A percentile compares a stretch with the other conserved stretches of the same genome.
phyloP scores from a whole-genome alignment of 2,329 filamentous ascomycete species.

The Ceratocystis huliohia region DNA sequence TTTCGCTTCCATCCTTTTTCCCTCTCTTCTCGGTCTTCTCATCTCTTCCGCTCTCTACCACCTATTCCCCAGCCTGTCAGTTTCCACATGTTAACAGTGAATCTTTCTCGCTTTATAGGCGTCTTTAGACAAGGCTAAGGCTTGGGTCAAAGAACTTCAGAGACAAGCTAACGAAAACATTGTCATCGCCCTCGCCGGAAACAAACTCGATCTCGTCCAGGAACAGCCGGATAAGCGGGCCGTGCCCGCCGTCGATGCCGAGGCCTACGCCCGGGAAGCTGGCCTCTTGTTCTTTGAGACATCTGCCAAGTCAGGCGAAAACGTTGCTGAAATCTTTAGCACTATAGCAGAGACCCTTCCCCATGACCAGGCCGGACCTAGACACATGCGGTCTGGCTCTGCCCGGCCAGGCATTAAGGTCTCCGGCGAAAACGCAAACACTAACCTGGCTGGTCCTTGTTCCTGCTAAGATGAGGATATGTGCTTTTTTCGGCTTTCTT shows the following conservation, averaged over 20 bases:
- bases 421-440: conserved; percentile 44
- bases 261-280: conserved; percentile 88
- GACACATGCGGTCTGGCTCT: conserved; percentile 60
- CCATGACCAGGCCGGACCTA: conserved; percentile 86
- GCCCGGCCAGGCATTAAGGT: conserved; percentile 44
- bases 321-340: conserved; percentile 90
- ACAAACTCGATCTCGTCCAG: conserved; percentile 92
- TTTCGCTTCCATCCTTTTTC: not conserved
- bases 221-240: conserved; percentile 94
- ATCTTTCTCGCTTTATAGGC: conserved; percentile 42
- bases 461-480: conserved; percentile 35
- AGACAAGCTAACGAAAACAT: conserved; percentile 99
- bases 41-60: conserved; percentile 4
- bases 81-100: not conserved
- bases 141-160: conserved; percentile 98
- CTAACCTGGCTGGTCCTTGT: conserved; percentile 43
- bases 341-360: conserved; percentile 96
- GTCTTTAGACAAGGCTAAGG: conserved; percentile 96
- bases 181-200: conserved; percentile 93
- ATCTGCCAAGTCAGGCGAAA: conserved; percentile 92
- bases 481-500: not conserved
- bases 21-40: not conserved
- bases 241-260: conserved; percentile 75
- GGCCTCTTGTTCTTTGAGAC: conserved; percentile 97
- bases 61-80: not conserved